Base-by-base conservation (phyloP, 148 eudicot species). In the Camellia granthamiana region DNA sequence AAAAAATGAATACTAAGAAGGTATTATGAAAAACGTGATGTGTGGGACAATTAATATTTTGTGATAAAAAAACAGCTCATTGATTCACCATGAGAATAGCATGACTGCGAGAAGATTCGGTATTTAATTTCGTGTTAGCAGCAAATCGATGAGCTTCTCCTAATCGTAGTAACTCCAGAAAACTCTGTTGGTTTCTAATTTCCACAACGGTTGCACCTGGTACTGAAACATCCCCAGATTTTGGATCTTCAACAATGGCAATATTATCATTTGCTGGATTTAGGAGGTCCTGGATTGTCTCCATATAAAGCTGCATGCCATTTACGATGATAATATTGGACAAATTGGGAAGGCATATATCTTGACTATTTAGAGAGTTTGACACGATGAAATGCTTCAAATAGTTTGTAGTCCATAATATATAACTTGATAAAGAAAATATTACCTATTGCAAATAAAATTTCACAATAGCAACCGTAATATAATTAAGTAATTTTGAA, bases 71-170 rank as follows among this genome's bases (percentile, higher is more conserved):
- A 62, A 46, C 14, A 79, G 18, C 7, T 56, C 12, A 63, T 65
- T 75, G 6, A 79, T 66, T 88, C 79, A 93, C 98, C 96, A 92
- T 88, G 46, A 93, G 85, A 72, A 93, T 86, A 68, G 98, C 98
- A 86, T 93, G 98, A 88, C 98, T 93, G 23, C 98, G 87, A 73
- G 98, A 93, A 83, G 98, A 93, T 84, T 93, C 98, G 18, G 98
- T 93, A 83, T 93, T 93, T 82, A 93, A 76, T 81, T 93, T 93
- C 74, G 98, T 93, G 84, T 93, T 93, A 44, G 98, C 94, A 78
- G 98, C 98, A 88, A 87, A 83, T 75, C 98, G 87, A 86, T 93
- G 91, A 81, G 92, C 89, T 89, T 93, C 98, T 6, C 98, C 98
- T 81, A 93, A 70, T 16, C 86, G 90, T 61, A 93, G 78, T 76